These are phyloP conservation scores for Candida saitoana DNA, from an alignment of 805 yeast species.

Conservation along the genomic window DNA sequence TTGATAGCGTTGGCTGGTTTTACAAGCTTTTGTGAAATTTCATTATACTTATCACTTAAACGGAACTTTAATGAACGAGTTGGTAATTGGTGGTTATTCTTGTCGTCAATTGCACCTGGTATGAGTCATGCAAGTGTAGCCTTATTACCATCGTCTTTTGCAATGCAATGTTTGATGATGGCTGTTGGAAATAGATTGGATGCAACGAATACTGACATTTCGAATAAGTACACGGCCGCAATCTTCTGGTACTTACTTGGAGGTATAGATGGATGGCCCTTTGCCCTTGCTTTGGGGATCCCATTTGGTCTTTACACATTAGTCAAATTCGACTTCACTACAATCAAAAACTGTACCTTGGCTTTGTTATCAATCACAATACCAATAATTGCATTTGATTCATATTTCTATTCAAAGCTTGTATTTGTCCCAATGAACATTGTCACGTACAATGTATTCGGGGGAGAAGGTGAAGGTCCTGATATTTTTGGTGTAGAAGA, in stretches of 20 bases:
- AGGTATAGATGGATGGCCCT: constrained; percentile 90
- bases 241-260: constrained; percentile 54
- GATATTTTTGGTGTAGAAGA: constrained; percentile 89
- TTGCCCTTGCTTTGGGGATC: constrained; percentile 57
- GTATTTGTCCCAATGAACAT: constrained; percentile 78
- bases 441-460: constrained; percentile 72
- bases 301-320: constrained; percentile 50
- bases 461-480: constrained; percentile 74
- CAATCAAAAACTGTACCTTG: constrained; percentile 1
- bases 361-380: constrained; percentile 16
- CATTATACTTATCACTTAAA: constrained; percentile 41
- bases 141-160: constrained; percentile 78
- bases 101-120: constrained; percentile 67
- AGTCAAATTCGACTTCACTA: constrained; percentile 5
- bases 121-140: constrained; percentile 86
- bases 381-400: constrained; percentile 47
- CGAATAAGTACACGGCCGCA: constrained; percentile 12
- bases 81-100: constrained; percentile 60
- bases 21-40: constrained; percentile 49
- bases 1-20: constrained; percentile 32
- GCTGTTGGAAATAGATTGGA: constrained; percentile 39
- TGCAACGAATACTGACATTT: constrained; percentile 10
- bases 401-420: constrained; percentile 54
- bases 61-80: constrained; percentile 30
- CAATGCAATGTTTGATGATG: constrained; percentile 45